Conservation (phyloP, 2,329 filamentous ascomycete species). For the Plenodomus biglobosus region DNA sequence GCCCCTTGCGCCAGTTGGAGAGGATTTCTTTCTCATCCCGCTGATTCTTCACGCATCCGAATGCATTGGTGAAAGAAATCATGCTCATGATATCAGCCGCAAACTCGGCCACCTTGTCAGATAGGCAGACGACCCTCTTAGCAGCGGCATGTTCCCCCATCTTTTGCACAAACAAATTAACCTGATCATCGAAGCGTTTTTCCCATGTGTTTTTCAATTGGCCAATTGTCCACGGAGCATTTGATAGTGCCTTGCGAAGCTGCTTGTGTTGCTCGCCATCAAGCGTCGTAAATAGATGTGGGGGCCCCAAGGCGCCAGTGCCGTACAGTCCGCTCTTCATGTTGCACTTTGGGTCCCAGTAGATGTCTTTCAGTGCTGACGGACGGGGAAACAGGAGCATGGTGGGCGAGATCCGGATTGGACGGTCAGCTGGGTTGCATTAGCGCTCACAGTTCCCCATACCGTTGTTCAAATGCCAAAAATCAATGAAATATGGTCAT, state of each 20-base stretch:
- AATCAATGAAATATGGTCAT: too few relatives aligned
- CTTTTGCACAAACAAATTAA: slow-evolving; percentile 39
- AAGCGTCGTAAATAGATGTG: slow-evolving; percentile 38
- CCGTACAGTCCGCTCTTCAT: slow-evolving; percentile 41
- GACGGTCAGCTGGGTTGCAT: slow-evolving; percentile 25
- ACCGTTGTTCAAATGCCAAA: too few relatives aligned
- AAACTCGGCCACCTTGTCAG: slow-evolving; percentile 47
- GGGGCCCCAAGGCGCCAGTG: slow-evolving; percentile 42
- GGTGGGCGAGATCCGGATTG: slow-evolving; percentile 45
- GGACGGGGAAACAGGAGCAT: slow-evolving; percentile 43
- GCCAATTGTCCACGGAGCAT: slow-evolving; percentile 44
- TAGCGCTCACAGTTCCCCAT: too few relatives aligned
- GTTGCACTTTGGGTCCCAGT: slow-evolving; percentile 45
- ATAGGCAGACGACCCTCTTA: slow-evolving; percentile 31
- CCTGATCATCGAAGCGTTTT: slow-evolving; percentile 40
- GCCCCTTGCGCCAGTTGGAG: slow-evolving; percentile 41
- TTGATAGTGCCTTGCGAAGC: slow-evolving; percentile 43
- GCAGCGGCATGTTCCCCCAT: slow-evolving; percentile 32
- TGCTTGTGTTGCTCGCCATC: slow-evolving; percentile 39
- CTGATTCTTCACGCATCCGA: slow-evolving; percentile 45
- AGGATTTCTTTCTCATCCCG: slow-evolving; percentile 45
- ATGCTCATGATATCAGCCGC: slow-evolving; percentile 48
- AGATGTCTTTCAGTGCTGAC: slow-evolving; percentile 45
- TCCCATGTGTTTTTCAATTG: slow-evolving; percentile 46
- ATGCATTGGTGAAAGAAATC: slow-evolving; percentile 43